A percentile compares a stretch with the other conserved stretches of the same genome.
Conservation (phyloP, 768 basidiomycete species). For the Trametes cingulata region DNA sequence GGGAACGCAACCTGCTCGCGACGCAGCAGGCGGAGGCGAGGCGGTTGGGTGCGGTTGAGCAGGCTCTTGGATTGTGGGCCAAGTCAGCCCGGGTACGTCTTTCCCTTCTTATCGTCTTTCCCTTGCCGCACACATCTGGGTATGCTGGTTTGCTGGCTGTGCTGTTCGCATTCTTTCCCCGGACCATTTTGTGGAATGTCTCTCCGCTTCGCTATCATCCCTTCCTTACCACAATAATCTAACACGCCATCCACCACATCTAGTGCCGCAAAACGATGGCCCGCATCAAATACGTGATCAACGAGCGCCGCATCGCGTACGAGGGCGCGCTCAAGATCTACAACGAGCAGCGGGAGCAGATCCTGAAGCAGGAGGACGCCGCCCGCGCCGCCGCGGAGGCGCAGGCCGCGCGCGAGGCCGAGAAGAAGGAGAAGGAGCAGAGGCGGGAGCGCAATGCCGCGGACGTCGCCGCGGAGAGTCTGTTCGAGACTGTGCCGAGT, state of each 20-base stretch:
- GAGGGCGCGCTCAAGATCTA: slow-evolving; percentile 54
- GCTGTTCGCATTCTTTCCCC: neutral
- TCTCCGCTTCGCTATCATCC: neutral
- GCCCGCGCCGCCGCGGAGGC: slow-evolving; percentile 16
- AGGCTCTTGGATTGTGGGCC: slow-evolving; percentile 5
- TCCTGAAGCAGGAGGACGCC: slow-evolving; percentile 13
- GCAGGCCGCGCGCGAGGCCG: slow-evolving; percentile 9
- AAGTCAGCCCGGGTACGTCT: slow-evolving; percentile 23
- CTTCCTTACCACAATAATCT: neutral
- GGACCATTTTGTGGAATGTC: neutral
- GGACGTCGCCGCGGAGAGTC: slow-evolving; percentile 22
- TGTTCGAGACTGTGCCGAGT: slow-evolving; percentile 25
- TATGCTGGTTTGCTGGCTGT: too few relatives aligned
- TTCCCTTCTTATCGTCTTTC: neutral
- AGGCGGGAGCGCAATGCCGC: slow-evolving; percentile 11
- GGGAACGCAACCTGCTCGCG: slow-evolving; percentile 88
- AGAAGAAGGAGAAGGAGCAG: slow-evolving; percentile 16
- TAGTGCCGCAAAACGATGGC: slow-evolving; percentile 97
- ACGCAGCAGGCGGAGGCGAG: slow-evolving; percentile 82
- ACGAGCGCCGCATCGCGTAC: slow-evolving; percentile 86
- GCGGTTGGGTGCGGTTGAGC: slow-evolving; percentile 45
- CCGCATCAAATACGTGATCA: slow-evolving; percentile 90
- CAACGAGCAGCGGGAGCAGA: slow-evolving; percentile 21
- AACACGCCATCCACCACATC: neutral
- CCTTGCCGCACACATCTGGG: too few relatives aligned